phyloP scores from a whole-genome alignment of 2,329 filamentous ascomycete genomes.

The Aspergillus sp. region DNA sequence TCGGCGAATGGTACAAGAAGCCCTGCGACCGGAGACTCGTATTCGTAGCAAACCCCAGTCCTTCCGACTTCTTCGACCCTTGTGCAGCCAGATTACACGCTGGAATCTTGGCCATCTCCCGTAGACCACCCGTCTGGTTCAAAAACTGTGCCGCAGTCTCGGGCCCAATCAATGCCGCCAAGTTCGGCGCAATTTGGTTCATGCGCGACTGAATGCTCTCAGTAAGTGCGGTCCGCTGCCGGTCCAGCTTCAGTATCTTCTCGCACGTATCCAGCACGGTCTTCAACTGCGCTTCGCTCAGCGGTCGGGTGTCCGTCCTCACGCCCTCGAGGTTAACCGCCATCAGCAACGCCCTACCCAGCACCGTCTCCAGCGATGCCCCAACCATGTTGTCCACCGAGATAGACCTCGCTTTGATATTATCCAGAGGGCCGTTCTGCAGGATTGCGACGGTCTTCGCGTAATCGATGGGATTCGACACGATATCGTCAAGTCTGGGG shows the following conservation, averaged over 20 bases:
- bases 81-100: constrained; percentile 87
- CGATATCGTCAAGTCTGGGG: constrained; percentile 80
- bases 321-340: constrained; percentile 92
- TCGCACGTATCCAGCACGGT: constrained; percentile 70
- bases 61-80: constrained; percentile 78
- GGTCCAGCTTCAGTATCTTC: constrained; percentile 80
- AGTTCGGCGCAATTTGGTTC: constrained; percentile 89
- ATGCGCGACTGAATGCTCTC: constrained; percentile 96
- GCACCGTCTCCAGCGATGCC: constrained; percentile 64
- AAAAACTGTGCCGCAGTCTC: constrained; percentile 93
- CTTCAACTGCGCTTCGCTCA: constrained; percentile 66
- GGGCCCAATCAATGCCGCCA: constrained; percentile 83
- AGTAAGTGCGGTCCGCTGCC: constrained; percentile 75
- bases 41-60: constrained; percentile 82
- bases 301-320: constrained; percentile 70
- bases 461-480: constrained; percentile 89
- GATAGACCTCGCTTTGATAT: constrained; percentile 69
- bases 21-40: constrained; percentile 85
- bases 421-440: constrained; percentile 83
- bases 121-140: constrained; percentile 83
- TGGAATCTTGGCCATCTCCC: constrained; percentile 81
- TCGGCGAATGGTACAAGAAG: constrained; percentile 83
- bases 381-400: constrained; percentile 72
- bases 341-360: constrained; percentile 89
- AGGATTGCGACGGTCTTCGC: constrained; percentile 91